Percentiles rank a stretch among this genome's conserved stretches.
These are phyloP conservation scores for Psilocybe cyanescens DNA, from an alignment of 768 basidiomycete genomes.

Conservation along the genomic window DNA sequence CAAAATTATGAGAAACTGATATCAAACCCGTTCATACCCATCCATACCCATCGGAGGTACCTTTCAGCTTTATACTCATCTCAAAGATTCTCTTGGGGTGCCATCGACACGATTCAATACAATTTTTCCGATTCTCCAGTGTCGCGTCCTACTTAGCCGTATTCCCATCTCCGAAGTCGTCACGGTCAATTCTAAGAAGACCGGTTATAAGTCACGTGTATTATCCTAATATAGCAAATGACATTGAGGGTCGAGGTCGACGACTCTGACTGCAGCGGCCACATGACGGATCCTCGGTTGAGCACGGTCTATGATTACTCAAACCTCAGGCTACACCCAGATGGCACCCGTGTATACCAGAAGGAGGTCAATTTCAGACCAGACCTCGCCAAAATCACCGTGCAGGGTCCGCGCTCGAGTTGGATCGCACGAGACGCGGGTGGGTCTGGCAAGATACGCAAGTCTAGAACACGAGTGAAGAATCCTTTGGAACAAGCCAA, in stretches of 20 bases:
- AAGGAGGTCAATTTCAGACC: slow-evolving; percentile 38
- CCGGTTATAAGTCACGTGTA: neutral
- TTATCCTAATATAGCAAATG: neutral
- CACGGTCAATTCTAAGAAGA: neutral
- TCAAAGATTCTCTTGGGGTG: neutral
- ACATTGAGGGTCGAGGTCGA: neutral
- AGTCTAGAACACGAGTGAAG: slow-evolving; percentile 19
- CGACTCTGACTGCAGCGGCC: neutral
- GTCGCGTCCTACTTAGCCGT: neutral
- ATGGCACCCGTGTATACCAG: slow-evolving; percentile 60
- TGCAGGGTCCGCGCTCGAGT: slow-evolving; percentile 55
- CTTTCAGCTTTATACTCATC: neutral
- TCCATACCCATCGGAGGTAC: neutral
- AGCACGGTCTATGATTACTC: slow-evolving; percentile 70
- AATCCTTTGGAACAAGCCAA: neutral
- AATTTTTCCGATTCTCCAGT: neutral
- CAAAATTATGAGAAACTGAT: neutral
- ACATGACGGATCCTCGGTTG: slow-evolving; percentile 37
- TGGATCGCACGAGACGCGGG: slow-evolving; percentile 74
- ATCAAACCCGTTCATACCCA: neutral
- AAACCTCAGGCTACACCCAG: slow-evolving; percentile 64
- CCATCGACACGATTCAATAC: neutral
- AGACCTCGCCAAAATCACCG: slow-evolving; percentile 36
- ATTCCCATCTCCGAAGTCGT: neutral
- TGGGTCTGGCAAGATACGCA: slow-evolving; percentile 44